phyloP scores from a whole-genome alignment of 2,329 filamentous ascomycete species.

The Alternaria ventricosa region DNA sequence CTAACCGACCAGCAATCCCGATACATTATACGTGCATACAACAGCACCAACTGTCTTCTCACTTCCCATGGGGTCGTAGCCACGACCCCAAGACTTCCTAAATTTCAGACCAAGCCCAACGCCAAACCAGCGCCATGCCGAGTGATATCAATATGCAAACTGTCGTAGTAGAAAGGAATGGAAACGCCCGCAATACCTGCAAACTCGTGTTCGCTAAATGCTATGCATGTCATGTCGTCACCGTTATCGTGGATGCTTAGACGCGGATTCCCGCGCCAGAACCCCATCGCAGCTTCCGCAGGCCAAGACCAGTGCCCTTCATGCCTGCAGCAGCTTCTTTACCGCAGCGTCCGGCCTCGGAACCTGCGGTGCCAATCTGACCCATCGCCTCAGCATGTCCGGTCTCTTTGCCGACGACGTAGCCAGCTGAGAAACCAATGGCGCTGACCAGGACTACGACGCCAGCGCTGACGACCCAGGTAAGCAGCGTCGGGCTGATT shows the following conservation, averaged over 20 bases:
- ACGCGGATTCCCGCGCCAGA: constrained; percentile 33
- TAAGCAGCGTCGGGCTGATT: constrained; percentile 66
- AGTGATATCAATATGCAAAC: not conserved
- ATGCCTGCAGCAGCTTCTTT: constrained; percentile 40
- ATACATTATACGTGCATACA: not conserved
- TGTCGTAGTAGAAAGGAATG: not conserved
- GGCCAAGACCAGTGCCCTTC: constrained; percentile 35
- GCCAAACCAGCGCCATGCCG: constrained; percentile 3
- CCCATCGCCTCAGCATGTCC: constrained; percentile 58
- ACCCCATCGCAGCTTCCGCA: constrained; percentile 42
- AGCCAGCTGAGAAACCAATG: constrained; percentile 69
- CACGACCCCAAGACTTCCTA: not conserved
- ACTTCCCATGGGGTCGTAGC: not conserved
- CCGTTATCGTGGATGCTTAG: constrained; percentile 1
- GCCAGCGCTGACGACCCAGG: constrained; percentile 70
- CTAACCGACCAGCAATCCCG: not conserved
- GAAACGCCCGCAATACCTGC: not conserved
- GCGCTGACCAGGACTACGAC: constrained; percentile 69
- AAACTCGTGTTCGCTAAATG: not conserved
- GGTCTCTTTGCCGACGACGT: constrained; percentile 66
- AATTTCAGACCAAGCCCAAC: not conserved
- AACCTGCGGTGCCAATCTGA: constrained; percentile 36
- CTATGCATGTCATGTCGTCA: not conserved
- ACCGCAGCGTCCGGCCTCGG: constrained; percentile 42
- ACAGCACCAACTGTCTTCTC: not conserved